Evolutionary conservation across 345 rosid species (phyloP).

Genomic region (Arabidopsis arenosa): DNA sequence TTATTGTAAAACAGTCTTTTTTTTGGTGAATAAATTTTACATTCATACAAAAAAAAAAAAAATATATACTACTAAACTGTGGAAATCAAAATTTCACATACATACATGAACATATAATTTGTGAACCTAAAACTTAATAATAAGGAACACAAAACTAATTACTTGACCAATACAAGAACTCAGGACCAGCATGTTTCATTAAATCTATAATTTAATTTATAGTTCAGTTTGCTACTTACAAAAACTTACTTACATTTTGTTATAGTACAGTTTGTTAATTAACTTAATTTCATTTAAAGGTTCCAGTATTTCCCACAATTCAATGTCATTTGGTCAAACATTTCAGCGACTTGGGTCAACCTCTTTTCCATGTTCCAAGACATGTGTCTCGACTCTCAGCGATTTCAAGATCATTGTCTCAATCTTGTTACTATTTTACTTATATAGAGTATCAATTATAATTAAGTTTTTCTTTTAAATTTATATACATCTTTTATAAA

Average conservation of each 20-base stretch:
- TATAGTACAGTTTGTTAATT: not conserved
- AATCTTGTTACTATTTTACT: constrained; percentile 6
- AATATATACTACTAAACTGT: no score
- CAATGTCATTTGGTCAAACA: constrained; percentile 35
- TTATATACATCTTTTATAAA: not conserved
- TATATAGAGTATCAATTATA: not conserved
- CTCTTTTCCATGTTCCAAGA: constrained; percentile 41
- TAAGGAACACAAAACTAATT: no score
- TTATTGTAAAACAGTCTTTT: no score
- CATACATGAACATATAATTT: no score
- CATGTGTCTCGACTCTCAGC: constrained; percentile 35
- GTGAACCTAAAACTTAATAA: no score
- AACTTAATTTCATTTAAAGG: not conserved
- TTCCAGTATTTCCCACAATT: constrained; percentile 5
- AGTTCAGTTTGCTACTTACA: no score
- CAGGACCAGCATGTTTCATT: no score
- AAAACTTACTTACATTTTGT: not conserved
- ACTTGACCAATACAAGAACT: no score
- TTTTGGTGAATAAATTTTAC: no score
- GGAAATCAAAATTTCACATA: no score
- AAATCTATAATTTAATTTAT: no score
- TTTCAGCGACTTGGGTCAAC: constrained; percentile 30
- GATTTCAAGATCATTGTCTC: constrained; percentile 42
- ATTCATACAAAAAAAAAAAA: no score
- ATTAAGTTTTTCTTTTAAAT: not conserved